Conservation (phyloP, 148 eudicot genomes). For the Rhododendron simsii region DNA sequence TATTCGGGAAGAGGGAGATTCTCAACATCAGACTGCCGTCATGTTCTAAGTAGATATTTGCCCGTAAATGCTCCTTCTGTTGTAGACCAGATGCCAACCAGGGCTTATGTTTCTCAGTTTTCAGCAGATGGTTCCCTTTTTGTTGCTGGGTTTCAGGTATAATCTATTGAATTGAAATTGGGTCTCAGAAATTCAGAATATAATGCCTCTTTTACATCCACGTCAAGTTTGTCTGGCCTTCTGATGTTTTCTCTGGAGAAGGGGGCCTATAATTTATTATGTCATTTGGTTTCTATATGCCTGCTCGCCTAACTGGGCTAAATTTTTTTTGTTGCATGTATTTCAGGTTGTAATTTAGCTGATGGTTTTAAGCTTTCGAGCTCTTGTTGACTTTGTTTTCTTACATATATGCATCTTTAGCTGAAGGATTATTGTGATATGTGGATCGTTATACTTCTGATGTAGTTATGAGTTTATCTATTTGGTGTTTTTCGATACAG, state of each 20-base stretch:
- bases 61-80: slow-evolving; percentile 61
- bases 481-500: slow-evolving; percentile 25
- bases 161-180: background rate
- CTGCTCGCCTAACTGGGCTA: background rate
- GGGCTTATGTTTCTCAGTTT: slow-evolving; percentile 87
- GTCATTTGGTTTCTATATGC: background rate
- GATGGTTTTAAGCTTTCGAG: background rate
- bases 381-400: background rate
- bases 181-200: background rate
- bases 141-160: slow-evolving; percentile 86
- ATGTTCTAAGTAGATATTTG: slow-evolving; percentile 65
- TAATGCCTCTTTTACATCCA: background rate
- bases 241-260: background rate
- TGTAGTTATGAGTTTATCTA: background rate
- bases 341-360: background rate
- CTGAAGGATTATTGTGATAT: background rate
- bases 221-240: background rate
- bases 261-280: background rate
- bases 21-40: slow-evolving; percentile 56
- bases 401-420: background rate
- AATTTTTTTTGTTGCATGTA: background rate
- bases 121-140: slow-evolving; percentile 79
- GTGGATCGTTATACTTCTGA: background rate
- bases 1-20: slow-evolving; percentile 64
- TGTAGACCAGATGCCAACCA: slow-evolving; percentile 60